A percentile compares a stretch with the other conserved stretches of the same genome.
Evolutionary conservation across 345 rosid genomes (phyloP).

Genomic region (Bruguiera sexangula): DNA sequence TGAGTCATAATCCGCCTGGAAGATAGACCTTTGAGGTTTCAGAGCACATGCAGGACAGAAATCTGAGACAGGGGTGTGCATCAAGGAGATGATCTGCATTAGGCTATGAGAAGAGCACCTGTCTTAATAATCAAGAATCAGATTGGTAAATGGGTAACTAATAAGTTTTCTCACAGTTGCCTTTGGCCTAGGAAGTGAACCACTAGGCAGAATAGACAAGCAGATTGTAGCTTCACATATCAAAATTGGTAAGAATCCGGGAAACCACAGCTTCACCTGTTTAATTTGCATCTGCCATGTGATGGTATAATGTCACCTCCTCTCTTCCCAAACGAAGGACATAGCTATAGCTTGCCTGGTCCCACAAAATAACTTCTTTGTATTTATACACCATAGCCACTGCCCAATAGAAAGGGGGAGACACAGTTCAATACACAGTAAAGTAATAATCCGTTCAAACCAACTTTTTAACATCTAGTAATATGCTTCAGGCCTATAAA

Average conservation of each 20-base stretch:
- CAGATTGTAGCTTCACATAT: not conserved
- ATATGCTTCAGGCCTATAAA: conserved; percentile 22
- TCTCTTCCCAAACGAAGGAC: not conserved
- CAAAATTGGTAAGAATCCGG: not conserved
- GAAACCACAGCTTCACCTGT: conserved; percentile 14
- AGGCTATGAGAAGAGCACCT: too few relatives aligned
- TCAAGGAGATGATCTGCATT: too few relatives aligned
- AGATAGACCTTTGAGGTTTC: too few relatives aligned
- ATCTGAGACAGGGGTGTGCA: too few relatives aligned
- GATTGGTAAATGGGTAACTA: too few relatives aligned
- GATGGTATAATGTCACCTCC: conserved; percentile 1
- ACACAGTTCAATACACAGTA: conserved; percentile 1
- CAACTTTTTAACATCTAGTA: not conserved
- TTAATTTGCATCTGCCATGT: conserved; percentile 6
- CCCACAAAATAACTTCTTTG: conserved; percentile 1
- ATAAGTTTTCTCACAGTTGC: too few relatives aligned
- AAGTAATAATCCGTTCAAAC: not conserved
- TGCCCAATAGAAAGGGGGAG: conserved; percentile 10
- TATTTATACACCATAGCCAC: conserved; percentile 22
- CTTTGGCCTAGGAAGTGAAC: too few relatives aligned
- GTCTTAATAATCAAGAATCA: too few relatives aligned
- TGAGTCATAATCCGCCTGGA: too few relatives aligned
- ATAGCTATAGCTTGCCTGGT: not conserved
- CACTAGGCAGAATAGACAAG: too few relatives aligned
- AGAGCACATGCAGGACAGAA: too few relatives aligned